phyloP scores from a whole-genome alignment of 495 filamentous ascomycete species.

The Physcia stellaris region DNA sequence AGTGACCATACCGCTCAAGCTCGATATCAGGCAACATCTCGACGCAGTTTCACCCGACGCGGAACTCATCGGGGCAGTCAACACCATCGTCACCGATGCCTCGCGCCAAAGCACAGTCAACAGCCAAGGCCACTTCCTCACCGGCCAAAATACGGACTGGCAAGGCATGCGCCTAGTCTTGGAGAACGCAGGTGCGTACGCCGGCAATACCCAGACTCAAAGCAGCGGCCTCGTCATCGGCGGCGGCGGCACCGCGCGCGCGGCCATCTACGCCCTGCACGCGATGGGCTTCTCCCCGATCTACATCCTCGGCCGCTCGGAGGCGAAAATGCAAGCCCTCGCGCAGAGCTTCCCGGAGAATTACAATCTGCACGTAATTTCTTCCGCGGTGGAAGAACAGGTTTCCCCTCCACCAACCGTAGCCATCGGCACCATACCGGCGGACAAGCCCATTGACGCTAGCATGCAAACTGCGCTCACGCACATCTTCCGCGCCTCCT shows the following conservation, averaged over 20 bases:
- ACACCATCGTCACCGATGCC: conserved; percentile 63
- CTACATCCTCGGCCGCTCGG: conserved; percentile 72
- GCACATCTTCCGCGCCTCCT: conserved; percentile 32
- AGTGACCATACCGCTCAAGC: conserved; percentile 90
- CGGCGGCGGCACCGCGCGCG: conserved; percentile 81
- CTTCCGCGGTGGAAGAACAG: conserved; percentile 31
- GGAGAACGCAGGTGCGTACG: conserved; percentile 51
- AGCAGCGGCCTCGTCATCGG: conserved; percentile 64
- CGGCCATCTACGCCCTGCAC: conserved; percentile 80
- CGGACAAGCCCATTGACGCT: conserved; percentile 69
- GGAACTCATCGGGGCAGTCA: conserved; percentile 78
- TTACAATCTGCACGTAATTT: conserved; percentile 59
- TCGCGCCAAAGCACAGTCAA: conserved; percentile 10
- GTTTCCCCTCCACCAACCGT: conserved; percentile 46
- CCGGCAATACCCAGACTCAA: conserved; percentile 22
- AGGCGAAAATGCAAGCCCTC: conserved; percentile 50
- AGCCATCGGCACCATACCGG: conserved; percentile 83
- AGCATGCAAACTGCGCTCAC: conserved; percentile 53
- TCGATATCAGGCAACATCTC: conserved; percentile 70
- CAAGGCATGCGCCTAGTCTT: conserved; percentile 76
- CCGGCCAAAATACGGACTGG: conserved; percentile 96
- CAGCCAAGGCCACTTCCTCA: conserved; percentile 34
- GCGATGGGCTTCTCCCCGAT: conserved; percentile 72
- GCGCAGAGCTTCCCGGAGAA: conserved; percentile 56
- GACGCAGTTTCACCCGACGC: conserved; percentile 72